A percentile compares a stretch with the other conserved stretches of the same genome.
phyloP scores from a whole-genome alignment of 345 rosid species.

The Viola odorata region DNA sequence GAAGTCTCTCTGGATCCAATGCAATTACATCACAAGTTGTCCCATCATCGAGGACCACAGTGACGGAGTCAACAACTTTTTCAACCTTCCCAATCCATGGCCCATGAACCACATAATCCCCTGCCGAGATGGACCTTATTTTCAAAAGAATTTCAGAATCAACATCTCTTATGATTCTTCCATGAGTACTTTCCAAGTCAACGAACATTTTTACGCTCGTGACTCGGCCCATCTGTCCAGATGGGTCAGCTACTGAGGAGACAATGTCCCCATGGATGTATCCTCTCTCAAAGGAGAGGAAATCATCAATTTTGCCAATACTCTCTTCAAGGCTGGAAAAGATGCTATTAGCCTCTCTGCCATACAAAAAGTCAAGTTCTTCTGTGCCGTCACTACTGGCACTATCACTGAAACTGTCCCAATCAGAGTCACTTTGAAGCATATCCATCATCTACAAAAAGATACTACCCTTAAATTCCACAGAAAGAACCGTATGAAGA shows the following conservation, averaged over 20 bases:
- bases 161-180: slow-evolving; percentile 47
- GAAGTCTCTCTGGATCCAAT: slow-evolving; percentile 47
- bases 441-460: slow-evolving; percentile 54
- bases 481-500: neutral
- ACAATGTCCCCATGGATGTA: slow-evolving; percentile 72
- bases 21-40: slow-evolving; percentile 54
- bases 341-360: slow-evolving; percentile 59
- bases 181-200: slow-evolving; percentile 57
- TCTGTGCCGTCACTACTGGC: slow-evolving; percentile 70
- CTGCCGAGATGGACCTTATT: slow-evolving; percentile 57
- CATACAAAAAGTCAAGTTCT: slow-evolving; percentile 47
- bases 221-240: slow-evolving; percentile 83
- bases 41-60: slow-evolving; percentile 68
- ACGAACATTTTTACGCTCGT: slow-evolving; percentile 45
- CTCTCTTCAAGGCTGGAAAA: slow-evolving; percentile 78
- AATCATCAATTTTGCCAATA: slow-evolving; percentile 82
- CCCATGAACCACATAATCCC: slow-evolving; percentile 68
- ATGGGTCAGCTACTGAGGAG: slow-evolving; percentile 46
- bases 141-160: slow-evolving; percentile 54
- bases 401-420: slow-evolving; percentile 85
- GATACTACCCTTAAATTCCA: slow-evolving; percentile 14
- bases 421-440: slow-evolving; percentile 60
- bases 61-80: slow-evolving; percentile 58
- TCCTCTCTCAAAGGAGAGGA: slow-evolving; percentile 78
- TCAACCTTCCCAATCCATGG: slow-evolving; percentile 80